phyloP scores from a whole-genome alignment of 805 yeast species.

The Cyberlindnera misumaiensis region DNA sequence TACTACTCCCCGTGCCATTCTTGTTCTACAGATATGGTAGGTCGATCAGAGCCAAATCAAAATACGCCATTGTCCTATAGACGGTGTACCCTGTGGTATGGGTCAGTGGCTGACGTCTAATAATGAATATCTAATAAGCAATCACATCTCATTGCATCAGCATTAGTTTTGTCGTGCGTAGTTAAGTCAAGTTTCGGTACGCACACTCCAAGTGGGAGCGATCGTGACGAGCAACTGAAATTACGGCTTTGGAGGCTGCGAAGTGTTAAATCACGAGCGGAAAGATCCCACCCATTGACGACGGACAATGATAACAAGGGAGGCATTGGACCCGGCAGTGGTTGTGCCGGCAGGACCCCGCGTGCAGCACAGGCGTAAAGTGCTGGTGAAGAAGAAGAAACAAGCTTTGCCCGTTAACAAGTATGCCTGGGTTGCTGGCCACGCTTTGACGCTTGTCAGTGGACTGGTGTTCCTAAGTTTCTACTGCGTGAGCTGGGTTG shows the following conservation, averaged over 20 bases:
- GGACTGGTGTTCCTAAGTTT: conserved; percentile 32
- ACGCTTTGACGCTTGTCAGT: conserved; percentile 35
- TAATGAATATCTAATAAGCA: too few relatives aligned
- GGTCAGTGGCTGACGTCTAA: too few relatives aligned
- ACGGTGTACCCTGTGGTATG: too few relatives aligned
- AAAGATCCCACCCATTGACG: too few relatives aligned
- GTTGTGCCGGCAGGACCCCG: conserved; percentile 13
- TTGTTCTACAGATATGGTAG: conserved; percentile 56
- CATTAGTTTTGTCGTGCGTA: too few relatives aligned
- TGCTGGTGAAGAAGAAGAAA: conserved; percentile 28
- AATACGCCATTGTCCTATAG: conserved; percentile 40
- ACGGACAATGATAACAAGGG: conserved; percentile 1
- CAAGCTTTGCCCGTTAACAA: conserved; percentile 36
- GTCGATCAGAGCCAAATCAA: conserved; percentile 47
- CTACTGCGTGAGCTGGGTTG: conserved; percentile 23
- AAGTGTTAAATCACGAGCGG: too few relatives aligned
- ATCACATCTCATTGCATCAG: too few relatives aligned
- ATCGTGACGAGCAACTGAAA: too few relatives aligned
- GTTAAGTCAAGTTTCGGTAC: too few relatives aligned
- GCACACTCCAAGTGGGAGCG: too few relatives aligned
- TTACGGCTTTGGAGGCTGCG: too few relatives aligned
- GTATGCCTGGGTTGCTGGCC: conserved; percentile 53
- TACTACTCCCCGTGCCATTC: conserved; percentile 62
- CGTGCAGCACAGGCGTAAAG: conserved; percentile 25
- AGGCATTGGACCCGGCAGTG: conserved; percentile 11